Conservation (phyloP, 2,329 filamentous ascomycete genomes). For the Periconia sp. region DNA sequence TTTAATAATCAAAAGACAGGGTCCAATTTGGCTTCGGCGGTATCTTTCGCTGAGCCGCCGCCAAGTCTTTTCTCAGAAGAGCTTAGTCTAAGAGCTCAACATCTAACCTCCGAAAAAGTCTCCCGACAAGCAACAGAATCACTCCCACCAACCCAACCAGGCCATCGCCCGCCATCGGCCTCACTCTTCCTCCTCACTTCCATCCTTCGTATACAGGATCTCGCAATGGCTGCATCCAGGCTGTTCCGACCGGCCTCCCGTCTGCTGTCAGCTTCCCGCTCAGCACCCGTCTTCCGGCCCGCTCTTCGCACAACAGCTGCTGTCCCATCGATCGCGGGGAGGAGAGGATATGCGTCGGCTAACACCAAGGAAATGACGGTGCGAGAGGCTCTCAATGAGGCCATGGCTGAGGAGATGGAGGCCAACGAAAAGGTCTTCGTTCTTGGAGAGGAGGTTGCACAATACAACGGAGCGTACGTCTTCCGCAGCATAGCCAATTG, state of each 20-base stretch:
- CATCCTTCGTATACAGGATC: constrained; percentile 5
- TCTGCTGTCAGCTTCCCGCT: constrained; percentile 59
- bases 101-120: constrained; percentile 17
- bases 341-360: constrained; percentile 59
- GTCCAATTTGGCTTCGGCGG: neutral
- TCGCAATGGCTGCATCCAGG: constrained; percentile 60
- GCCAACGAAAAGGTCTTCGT: constrained; percentile 92
- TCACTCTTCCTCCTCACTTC: constrained; percentile 19
- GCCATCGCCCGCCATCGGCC: constrained; percentile 29
- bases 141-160: constrained; percentile 17
- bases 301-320: constrained; percentile 53
- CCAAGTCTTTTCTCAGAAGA: neutral
- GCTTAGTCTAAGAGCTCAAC: constrained; percentile 1
- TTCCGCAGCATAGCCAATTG: constrained; percentile 11
- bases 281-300: constrained; percentile 54
- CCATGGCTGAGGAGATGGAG: constrained; percentile 96
- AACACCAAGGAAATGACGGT: constrained; percentile 91
- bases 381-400: constrained; percentile 96
- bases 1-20: no score
- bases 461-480: constrained; percentile 92
- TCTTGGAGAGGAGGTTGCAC: constrained; percentile 95
- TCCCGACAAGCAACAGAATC: constrained; percentile 27
- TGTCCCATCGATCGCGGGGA: constrained; percentile 48
- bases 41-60: no score
- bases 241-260: constrained; percentile 66